Evolutionary conservation across 2,329 filamentous ascomycete species (phyloP).

Genomic region (Colletotrichum sp.): DNA sequence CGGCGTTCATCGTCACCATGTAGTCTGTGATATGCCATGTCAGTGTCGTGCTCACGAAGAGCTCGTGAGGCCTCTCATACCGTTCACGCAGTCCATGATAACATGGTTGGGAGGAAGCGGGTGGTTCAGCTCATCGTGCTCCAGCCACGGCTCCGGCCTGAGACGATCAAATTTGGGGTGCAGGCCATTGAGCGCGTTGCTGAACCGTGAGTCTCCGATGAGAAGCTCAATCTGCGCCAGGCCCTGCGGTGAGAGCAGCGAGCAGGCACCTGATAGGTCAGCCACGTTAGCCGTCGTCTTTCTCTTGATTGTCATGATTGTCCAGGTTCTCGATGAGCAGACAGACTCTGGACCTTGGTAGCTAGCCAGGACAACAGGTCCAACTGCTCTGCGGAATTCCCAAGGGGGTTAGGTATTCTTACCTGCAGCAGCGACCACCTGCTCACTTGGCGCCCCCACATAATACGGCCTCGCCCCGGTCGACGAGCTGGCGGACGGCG

Average conservation of each 20-base stretch:
- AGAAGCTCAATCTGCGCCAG: conserved; percentile 8
- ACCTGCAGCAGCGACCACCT: conserved; percentile 2
- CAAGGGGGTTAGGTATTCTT: background rate
- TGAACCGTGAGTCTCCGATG: conserved; percentile 12
- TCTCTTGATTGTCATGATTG: background rate
- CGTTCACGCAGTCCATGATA: conserved; percentile 15
- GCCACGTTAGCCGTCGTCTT: background rate
- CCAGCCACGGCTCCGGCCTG: background rate
- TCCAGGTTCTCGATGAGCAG: background rate
- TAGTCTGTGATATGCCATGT: background rate
- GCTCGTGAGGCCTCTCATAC: background rate
- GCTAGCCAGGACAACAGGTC: background rate
- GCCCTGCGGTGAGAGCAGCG: conserved; percentile 7
- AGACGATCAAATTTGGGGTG: background rate
- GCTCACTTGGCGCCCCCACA: background rate
- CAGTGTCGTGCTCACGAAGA: background rate
- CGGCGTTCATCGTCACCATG: background rate
- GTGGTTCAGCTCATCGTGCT: background rate
- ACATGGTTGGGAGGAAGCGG: conserved; percentile 16
- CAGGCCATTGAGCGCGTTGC: background rate
- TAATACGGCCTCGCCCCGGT: conserved; percentile 11
- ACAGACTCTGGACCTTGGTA: background rate
- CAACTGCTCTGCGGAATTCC: background rate
- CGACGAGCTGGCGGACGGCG: conserved; percentile 9
- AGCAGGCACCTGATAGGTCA: background rate